A percentile compares a stretch with the other conserved stretches of the same genome.
Conservation (phyloP, 2,329 filamentous ascomycete species). For the Pseudogymnoascus sp. region DNA sequence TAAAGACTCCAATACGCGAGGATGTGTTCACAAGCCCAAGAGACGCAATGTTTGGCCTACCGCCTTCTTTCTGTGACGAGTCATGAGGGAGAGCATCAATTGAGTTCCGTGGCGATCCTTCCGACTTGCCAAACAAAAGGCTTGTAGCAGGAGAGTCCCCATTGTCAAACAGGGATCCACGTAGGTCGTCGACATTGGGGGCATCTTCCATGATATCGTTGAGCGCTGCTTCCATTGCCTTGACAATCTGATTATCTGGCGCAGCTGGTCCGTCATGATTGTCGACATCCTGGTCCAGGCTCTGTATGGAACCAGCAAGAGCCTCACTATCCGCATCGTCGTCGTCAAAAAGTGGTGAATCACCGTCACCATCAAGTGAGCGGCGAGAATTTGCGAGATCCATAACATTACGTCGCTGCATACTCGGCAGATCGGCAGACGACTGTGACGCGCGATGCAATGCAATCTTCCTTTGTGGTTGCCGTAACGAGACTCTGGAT, state of each 20-base stretch:
- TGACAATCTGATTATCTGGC: slow-evolving; percentile 73
- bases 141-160: slow-evolving; percentile 43
- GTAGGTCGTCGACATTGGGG: slow-evolving; percentile 56
- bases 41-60: slow-evolving; percentile 83
- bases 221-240: slow-evolving; percentile 86
- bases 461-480: slow-evolving; percentile 40
- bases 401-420: slow-evolving; percentile 18
- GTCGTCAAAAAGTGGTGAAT: slow-evolving; percentile 64
- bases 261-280: slow-evolving; percentile 44
- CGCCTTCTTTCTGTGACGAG: slow-evolving; percentile 38
- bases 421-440: slow-evolving; percentile 47
- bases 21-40: slow-evolving; percentile 83
- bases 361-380: slow-evolving; percentile 62
- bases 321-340: slow-evolving; percentile 65
- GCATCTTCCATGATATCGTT: slow-evolving; percentile 86
- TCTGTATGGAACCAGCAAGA: slow-evolving; percentile 65
- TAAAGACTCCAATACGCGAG: slow-evolving; percentile 84
- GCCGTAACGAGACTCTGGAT: slow-evolving; percentile 40
- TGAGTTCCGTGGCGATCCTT: slow-evolving; percentile 54
- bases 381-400: slow-evolving; percentile 42
- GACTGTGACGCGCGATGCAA: slow-evolving; percentile 53
- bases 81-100: slow-evolving; percentile 46
- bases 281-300: slow-evolving; percentile 65
- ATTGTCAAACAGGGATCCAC: slow-evolving; percentile 59
- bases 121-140: slow-evolving; percentile 45